Base-by-base conservation (phyloP, 306 rosid species). In the Prunus dulcis region DNA sequence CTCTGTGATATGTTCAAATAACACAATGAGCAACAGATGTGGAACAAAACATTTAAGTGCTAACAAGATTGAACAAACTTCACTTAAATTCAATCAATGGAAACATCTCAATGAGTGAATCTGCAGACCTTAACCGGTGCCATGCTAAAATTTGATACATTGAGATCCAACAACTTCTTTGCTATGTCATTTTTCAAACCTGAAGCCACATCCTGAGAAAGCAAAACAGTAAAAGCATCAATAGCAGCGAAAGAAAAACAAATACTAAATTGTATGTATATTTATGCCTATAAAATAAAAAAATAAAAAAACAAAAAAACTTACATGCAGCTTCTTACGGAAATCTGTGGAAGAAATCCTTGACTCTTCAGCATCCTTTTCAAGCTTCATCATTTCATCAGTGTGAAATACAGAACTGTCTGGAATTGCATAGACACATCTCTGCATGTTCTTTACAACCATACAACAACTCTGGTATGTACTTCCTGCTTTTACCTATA, bases 381-480 rank as follows among this genome's bases (percentile, higher is more conserved):
- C 91, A 19, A 92, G 92, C 75, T 71, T 80, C 78, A 74, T 72
- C 83, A 88, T 82, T 83, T 92, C 99, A 50, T 86, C 89, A 8
- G 84, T 75, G 79, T 76, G 73, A 80, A 80, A 82, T 62, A 82
- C 56, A 51, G 91, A 82, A 69, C 71, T 75, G 64, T 76, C 79
- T 72, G 97, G 99, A 83, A 95, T 80, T 46, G 99, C 97, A 79
- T 88, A 95, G 67, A 92, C 83, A 73, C 99, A 89, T 83, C 99
- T 90, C 71, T 92, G 88, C 89, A 89, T 84, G 86, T 88, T 92
- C 91, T 92, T 91, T 65, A 90, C 96, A 67, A 95, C 90, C 72
- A 85, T 89, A 78, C 97, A 92, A 85, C 99, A 95, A 81, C 99
- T 95, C 71, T 89, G 97, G 86, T 88, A 89, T 27, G 84, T 65